Evolutionary conservation across 495 filamentous ascomycete species (phyloP).

Genomic region (Tuber borchii): DNA sequence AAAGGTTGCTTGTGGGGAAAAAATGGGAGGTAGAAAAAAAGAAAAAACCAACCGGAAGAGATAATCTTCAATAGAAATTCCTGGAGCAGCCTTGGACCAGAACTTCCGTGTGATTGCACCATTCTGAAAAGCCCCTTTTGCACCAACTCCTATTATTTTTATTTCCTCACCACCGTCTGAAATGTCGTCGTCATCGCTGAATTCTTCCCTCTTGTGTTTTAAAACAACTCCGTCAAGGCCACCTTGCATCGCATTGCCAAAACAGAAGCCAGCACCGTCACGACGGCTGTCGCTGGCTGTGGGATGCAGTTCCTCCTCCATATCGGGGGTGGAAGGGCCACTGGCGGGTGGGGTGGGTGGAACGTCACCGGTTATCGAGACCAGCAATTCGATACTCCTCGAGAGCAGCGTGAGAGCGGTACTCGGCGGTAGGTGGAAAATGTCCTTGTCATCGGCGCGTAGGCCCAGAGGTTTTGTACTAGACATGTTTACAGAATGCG

Average conservation of each 20-base stretch:
- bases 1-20: slow-evolving; percentile 1
- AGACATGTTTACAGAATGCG: slow-evolving; percentile 27
- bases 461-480: slow-evolving; percentile 38
- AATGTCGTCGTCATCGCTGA: slow-evolving; percentile 33
- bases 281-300: slow-evolving; percentile 19
- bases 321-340: slow-evolving; percentile 56
- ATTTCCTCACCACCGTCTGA: slow-evolving; percentile 44
- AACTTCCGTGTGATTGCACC: slow-evolving; percentile 81
- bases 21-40: background rate
- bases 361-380: slow-evolving; percentile 62
- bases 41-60: slow-evolving; percentile 52
- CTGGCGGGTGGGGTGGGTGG: slow-evolving; percentile 65
- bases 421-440: slow-evolving; percentile 65
- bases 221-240: slow-evolving; percentile 47
- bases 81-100: slow-evolving; percentile 77
- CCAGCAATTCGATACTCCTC: slow-evolving; percentile 64
- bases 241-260: slow-evolving; percentile 25
- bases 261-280: slow-evolving; percentile 34
- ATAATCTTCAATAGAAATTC: slow-evolving; percentile 77
- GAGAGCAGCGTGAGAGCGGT: slow-evolving; percentile 75
- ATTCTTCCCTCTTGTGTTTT: slow-evolving; percentile 34
- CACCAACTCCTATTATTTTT: slow-evolving; percentile 54
- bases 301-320: slow-evolving; percentile 45
- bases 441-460: slow-evolving; percentile 47
- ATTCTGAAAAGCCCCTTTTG: slow-evolving; percentile 62